Conservation (phyloP, 176 grass and related monocot genomes). For the Hsuehochloa calcarea region DNA sequence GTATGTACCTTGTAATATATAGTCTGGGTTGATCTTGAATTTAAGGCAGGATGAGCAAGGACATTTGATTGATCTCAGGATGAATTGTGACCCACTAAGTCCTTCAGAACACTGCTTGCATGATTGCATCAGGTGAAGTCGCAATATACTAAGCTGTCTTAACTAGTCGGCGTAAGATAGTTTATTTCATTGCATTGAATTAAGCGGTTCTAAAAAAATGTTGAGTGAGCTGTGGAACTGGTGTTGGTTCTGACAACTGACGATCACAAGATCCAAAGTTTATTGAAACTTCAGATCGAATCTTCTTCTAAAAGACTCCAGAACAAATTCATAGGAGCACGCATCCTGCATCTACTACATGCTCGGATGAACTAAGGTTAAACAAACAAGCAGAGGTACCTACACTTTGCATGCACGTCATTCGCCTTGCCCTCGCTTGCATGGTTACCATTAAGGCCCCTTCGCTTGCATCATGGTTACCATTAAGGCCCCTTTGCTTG, state of each 20-base stretch:
- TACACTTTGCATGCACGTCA: not conserved
- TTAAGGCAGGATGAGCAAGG: conserved; percentile 33
- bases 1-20: conserved; percentile 53
- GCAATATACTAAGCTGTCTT: not conserved
- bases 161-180: not conserved
- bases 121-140: not conserved
- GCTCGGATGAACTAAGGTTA: not conserved
- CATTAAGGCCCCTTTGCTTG: too few relatives aligned
- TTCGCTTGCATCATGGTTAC: not conserved
- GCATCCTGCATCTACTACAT: not conserved
- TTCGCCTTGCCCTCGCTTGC: not conserved
- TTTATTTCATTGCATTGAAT: not conserved
- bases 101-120: not conserved
- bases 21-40: conserved; percentile 19
- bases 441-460: too few relatives aligned
- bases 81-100: not conserved
- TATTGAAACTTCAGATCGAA: not conserved
- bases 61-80: conserved; percentile 9
- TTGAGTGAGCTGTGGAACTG: not conserved
- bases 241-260: not conserved
- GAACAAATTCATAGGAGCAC: not conserved
- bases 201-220: not conserved
- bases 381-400: not conserved
- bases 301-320: not conserved
- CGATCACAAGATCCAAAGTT: not conserved